Base-by-base conservation (phyloP, 352 stramenopile genomes). In the Achlya hypogyna region DNA sequence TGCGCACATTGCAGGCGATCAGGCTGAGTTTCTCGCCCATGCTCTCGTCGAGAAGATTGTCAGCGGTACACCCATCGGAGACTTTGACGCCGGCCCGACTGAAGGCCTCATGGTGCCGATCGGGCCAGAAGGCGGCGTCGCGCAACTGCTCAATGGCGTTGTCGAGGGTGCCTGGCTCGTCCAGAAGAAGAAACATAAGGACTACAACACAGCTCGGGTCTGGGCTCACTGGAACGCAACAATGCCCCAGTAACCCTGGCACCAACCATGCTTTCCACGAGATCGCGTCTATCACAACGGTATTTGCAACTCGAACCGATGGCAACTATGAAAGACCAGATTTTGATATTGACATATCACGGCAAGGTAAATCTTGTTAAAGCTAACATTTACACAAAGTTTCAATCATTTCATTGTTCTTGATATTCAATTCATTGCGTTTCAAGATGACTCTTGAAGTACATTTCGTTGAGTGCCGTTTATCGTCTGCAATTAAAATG, bases 101-200 rank as follows among this genome's bases (percentile, higher is more conserved):
- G 69, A 71, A 34, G 65, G 52, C 42, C 71, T 78, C 51, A 40
- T 79, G 51, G 18, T 88, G 40, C 72, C 80, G 25, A 68, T 88
- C 20, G 80, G 79, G 2, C 75, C 77, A 12, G 74, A 76, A 54
- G 80, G 78, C 18, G 78, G 81, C 12, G 77, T 85, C 16, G 60
- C 70, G 27, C 78, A 89, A 63, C 63, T 87, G 5, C 81, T 80
- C 35, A 76, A 75, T 10, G 81, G 78, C 9, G 65, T 78, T 12
- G 77, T 87, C 34, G 71, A 77, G 25, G 80, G 80, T 62, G 74
- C 86, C 71, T 69, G 79, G 32, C 54, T 81, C 52, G 86, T 79
- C 34, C 74, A 71, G 28, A 45, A 70, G 18, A 68, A 81, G 56
- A 84, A 84, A 68, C 74, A 71, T 2, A 77, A 77, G 62, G 77